Percentiles rank a stretch among this genome's conserved stretches.
These are phyloP conservation scores for Fusarium oxysporum DNA, from an alignment of 2,329 filamentous ascomycete genomes.

Conservation along the genomic window DNA sequence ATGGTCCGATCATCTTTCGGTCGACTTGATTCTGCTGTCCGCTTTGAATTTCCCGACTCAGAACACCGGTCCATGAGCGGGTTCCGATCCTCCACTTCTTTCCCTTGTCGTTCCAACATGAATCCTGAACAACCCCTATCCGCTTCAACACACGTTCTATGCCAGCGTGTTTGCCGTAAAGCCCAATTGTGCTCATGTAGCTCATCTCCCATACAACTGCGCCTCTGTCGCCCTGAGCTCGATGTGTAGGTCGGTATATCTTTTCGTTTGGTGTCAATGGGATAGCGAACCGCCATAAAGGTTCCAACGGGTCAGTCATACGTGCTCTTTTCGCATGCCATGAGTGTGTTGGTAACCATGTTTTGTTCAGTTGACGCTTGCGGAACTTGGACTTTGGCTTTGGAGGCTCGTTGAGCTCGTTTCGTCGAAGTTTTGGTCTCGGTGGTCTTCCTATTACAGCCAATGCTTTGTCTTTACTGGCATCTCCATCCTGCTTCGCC, in stretches of 20 bases:
- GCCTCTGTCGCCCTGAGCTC: constrained; percentile 79
- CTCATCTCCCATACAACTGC: constrained; percentile 93
- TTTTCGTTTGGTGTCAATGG: constrained; percentile 90
- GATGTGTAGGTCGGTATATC: constrained; percentile 87
- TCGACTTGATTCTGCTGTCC: constrained; percentile 28
- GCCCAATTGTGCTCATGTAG: constrained; percentile 87
- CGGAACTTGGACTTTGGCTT: constrained; percentile 75
- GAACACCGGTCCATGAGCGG: constrained; percentile 61
- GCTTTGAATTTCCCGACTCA: constrained; percentile 66
- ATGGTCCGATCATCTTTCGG: constrained; percentile 74
- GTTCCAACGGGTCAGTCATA: constrained; percentile 83
- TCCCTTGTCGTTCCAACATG: constrained; percentile 72
- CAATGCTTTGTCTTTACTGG: constrained; percentile 14
- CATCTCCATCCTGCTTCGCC: constrained; percentile 37
- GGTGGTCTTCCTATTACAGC: constrained; percentile 47
- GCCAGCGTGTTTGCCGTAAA: constrained; percentile 75
- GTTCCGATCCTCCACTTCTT: constrained; percentile 75
- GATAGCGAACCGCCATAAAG: constrained; percentile 91
- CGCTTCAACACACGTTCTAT: constrained; percentile 74
- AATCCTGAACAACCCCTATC: constrained; percentile 70
- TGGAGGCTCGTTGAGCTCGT: constrained; percentile 71
- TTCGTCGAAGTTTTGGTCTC: constrained; percentile 76
- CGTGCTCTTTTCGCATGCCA: constrained; percentile 93
- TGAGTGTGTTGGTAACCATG: constrained; percentile 93
- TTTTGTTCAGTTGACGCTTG: constrained; percentile 88